Evolutionary conservation across 331 rosid genomes (phyloP).

Genomic region (Dryas integrifolia): DNA sequence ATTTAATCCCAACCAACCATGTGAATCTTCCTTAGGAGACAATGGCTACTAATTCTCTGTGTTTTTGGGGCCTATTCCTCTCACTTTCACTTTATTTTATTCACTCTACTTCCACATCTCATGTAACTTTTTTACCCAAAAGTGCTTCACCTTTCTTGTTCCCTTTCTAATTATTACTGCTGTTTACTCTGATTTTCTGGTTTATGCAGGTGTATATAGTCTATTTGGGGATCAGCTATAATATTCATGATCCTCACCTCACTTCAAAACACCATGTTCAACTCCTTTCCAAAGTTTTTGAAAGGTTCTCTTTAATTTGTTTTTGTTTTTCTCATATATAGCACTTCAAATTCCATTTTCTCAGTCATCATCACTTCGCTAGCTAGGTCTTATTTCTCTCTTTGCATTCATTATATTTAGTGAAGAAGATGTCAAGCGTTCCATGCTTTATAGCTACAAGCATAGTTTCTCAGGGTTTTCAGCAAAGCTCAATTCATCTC

Average conservation of each 20-base stretch:
- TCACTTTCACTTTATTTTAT: conserved; percentile 30
- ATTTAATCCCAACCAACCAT: conserved; percentile 33
- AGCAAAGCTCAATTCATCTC: conserved; percentile 49
- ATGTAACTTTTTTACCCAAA: conserved; percentile 25
- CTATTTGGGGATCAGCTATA: conserved; percentile 42
- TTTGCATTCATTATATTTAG: conserved; percentile 26
- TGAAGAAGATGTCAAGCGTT: conserved; percentile 42
- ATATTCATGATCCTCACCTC: conserved; percentile 32
- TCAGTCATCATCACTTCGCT: background rate
- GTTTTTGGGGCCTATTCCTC: conserved; percentile 35
- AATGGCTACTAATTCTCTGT: conserved; percentile 41
- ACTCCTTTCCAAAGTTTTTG: conserved; percentile 48
- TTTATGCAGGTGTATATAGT: conserved; percentile 47
- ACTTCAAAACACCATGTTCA: conserved; percentile 40
- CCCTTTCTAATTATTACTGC: background rate
- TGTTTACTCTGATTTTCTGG: background rate
- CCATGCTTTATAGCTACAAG: conserved; percentile 59
- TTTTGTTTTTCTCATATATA: background rate
- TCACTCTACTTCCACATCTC: conserved; percentile 35
- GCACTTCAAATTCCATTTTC: background rate
- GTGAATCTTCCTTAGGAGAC: conserved; percentile 27
- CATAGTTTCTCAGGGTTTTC: conserved; percentile 60
- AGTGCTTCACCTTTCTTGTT: background rate
- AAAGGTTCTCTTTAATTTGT: conserved; percentile 31
- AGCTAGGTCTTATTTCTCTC: conserved; percentile 2